phyloP scores from a whole-genome alignment of 495 filamentous ascomycete species.

The Penicillium atrosanguineum region DNA sequence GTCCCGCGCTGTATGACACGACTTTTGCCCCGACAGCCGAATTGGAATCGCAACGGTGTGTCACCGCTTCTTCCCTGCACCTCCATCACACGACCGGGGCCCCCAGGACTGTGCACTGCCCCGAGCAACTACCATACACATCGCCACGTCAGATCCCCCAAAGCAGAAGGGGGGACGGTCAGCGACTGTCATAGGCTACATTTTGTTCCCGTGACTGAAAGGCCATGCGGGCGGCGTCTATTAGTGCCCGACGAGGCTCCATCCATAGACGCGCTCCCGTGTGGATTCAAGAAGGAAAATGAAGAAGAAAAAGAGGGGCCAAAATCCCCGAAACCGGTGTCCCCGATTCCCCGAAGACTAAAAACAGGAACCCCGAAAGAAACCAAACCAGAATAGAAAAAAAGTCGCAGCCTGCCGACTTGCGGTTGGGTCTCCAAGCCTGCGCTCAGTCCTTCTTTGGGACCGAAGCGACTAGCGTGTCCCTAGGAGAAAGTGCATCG shows the following conservation, averaged over 20 bases:
- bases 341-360: slow-evolving; percentile 3
- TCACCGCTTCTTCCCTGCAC: slow-evolving; percentile 8
- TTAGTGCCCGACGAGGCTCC: slow-evolving; percentile 33
- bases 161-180: neutral
- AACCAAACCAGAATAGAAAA: slow-evolving; percentile 2
- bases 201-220: slow-evolving; percentile 40
- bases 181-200: slow-evolving; percentile 22
- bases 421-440: slow-evolving; percentile 18
- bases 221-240: slow-evolving; percentile 41
- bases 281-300: slow-evolving; percentile 18
- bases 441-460: slow-evolving; percentile 27
- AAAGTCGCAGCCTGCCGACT: slow-evolving; percentile 18
- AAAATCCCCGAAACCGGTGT: neutral
- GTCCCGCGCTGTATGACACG: slow-evolving; percentile 14
- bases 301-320: neutral
- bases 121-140: neutral
- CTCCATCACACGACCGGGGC: slow-evolving; percentile 18
- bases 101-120: slow-evolving; percentile 6
- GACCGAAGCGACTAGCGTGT: slow-evolving; percentile 22
- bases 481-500: slow-evolving; percentile 24
- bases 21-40: slow-evolving; percentile 5
- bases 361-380: slow-evolving; percentile 7
- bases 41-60: slow-evolving; percentile 11
- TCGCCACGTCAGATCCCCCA: slow-evolving; percentile 17
- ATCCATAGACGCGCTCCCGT: slow-evolving; percentile 34